These are phyloP conservation scores for Exophiala spinifera DNA, from an alignment of 2,329 filamentous ascomycete genomes.

Conservation along the genomic window DNA sequence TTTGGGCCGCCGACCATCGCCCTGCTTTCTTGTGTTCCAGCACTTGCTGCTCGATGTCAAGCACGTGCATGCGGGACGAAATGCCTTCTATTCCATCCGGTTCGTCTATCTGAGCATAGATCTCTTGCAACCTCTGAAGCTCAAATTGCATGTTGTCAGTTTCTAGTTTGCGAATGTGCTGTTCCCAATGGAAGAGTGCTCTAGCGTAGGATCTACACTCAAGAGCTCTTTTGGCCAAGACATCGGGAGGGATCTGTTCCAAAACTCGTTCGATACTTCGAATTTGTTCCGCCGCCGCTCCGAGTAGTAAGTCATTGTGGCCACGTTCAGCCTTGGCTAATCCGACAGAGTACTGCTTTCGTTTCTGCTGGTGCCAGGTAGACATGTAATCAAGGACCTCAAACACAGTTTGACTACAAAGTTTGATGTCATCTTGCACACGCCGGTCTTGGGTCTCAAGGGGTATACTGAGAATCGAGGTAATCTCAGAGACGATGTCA, in stretches of 20 bases:
- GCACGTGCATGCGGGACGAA: constrained; percentile 75
- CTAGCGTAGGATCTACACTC: constrained; percentile 91
- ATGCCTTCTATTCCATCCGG: constrained; percentile 95
- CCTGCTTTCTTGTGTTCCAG: constrained; percentile 90
- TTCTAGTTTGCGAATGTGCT: constrained; percentile 65
- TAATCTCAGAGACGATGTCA: constrained; percentile 69
- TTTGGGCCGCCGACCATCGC: constrained; percentile 89
- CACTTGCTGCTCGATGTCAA: constrained; percentile 92
- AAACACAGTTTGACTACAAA: constrained; percentile 91
- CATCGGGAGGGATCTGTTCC: constrained; percentile 63
- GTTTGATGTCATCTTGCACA: constrained; percentile 71
- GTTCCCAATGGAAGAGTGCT: constrained; percentile 91
- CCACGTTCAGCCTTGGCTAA: constrained; percentile 21
- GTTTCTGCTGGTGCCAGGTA: constrained; percentile 81
- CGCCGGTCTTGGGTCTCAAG: constrained; percentile 50
- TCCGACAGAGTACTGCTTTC: constrained; percentile 40
- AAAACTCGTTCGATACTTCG: constrained; percentile 71
- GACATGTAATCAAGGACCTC: constrained; percentile 87
- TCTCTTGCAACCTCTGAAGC: constrained; percentile 78
- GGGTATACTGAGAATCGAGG: constrained; percentile 67
- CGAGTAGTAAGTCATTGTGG: constrained; percentile 15
- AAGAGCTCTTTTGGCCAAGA: constrained; percentile 80
- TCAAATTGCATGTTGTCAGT: constrained; percentile 55
- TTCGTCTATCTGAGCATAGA: constrained; percentile 96
- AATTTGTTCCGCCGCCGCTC: constrained; percentile 40